Percentiles rank a stretch among this genome's conserved stretches.
phyloP scores from a whole-genome alignment of 768 basidiomycete species.

The Rubroboletus satanas region DNA sequence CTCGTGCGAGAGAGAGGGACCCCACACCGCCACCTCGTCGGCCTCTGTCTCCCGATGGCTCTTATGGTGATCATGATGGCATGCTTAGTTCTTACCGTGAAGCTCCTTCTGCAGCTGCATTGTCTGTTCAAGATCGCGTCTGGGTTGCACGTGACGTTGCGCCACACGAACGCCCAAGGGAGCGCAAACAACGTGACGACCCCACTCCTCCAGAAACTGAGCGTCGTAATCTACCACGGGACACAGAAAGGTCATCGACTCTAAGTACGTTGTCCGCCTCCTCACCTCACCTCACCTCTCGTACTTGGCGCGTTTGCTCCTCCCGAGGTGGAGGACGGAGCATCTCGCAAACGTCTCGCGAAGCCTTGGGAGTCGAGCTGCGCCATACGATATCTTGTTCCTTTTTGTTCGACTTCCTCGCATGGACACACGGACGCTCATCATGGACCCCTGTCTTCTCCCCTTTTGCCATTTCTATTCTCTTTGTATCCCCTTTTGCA shows the following conservation, averaged over 20 bases:
- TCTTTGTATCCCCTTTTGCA: constrained; percentile 29
- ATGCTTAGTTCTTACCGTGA: constrained; percentile 20
- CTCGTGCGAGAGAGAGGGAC: constrained; percentile 25
- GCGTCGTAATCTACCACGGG: constrained; percentile 26
- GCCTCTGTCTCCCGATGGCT: constrained; percentile 17
- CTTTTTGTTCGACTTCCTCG: constrained; percentile 38
- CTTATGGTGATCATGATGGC: constrained; percentile 23
- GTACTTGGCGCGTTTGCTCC: constrained; percentile 37
- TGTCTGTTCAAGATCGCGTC: constrained; percentile 25
- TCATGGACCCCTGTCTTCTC: constrained; percentile 36
- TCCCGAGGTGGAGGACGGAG: constrained; percentile 36
- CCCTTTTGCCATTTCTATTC: constrained; percentile 29
- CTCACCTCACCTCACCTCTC: constrained; percentile 35
- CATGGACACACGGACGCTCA: constrained; percentile 40
- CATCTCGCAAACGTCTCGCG: constrained; percentile 36
- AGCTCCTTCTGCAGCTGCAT: constrained; percentile 10
- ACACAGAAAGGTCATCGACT: constrained; percentile 35
- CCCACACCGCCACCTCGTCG: constrained; percentile 21
- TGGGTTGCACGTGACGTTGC: constrained; percentile 17
- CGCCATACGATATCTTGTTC: constrained; percentile 29
- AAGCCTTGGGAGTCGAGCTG: constrained; percentile 46
- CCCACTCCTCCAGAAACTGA: constrained; percentile 14
- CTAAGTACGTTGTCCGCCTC: constrained; percentile 48
- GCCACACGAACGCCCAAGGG: constrained; percentile 18
- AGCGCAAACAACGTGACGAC: constrained; percentile 28